Percentiles rank a stretch among this genome's conserved stretches.
These are phyloP conservation scores for Poa annua DNA, from an alignment of 176 grass and related monocot genomes.

Conservation along the genomic window DNA sequence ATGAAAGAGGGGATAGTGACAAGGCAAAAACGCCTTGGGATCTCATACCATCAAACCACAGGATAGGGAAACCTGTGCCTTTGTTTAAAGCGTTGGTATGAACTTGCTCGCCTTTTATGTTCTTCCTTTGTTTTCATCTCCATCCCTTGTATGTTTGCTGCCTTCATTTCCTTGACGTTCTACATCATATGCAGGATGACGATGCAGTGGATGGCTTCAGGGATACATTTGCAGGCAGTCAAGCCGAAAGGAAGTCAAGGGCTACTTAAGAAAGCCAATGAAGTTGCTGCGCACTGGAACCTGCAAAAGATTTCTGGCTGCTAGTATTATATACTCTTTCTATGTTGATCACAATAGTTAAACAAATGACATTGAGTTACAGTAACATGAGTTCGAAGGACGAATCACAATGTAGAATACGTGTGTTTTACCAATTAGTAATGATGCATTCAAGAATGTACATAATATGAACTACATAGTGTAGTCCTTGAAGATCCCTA, in stretches of 20 bases:
- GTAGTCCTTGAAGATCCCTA: not conserved
- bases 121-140: conserved; percentile 19
- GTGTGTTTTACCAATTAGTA: not conserved
- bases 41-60: conserved; percentile 69
- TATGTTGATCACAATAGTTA: conserved; percentile 16
- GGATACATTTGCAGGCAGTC: conserved; percentile 65
- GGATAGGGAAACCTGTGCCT: conserved; percentile 67
- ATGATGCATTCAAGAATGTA: conserved; percentile 32
- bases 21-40: conserved; percentile 82
- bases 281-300: conserved; percentile 56
- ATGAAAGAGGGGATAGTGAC: conserved; percentile 66
- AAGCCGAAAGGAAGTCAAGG: conserved; percentile 60
- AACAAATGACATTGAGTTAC: not conserved
- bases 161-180: conserved; percentile 10
- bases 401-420: not conserved
- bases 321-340: not conserved
- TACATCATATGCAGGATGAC: conserved; percentile 59
- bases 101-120: conserved; percentile 9
- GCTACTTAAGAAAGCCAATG: conserved; percentile 47
- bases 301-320: conserved; percentile 46
- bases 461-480: not conserved
- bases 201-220: conserved; percentile 60
- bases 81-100: conserved; percentile 76
- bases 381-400: not conserved
- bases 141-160: conserved; percentile 12